A percentile compares a stretch with the other conserved stretches of the same genome.
Evolutionary conservation across 164 flowering plant species (phyloP).

Genomic region (Echeveria elegans): DNA sequence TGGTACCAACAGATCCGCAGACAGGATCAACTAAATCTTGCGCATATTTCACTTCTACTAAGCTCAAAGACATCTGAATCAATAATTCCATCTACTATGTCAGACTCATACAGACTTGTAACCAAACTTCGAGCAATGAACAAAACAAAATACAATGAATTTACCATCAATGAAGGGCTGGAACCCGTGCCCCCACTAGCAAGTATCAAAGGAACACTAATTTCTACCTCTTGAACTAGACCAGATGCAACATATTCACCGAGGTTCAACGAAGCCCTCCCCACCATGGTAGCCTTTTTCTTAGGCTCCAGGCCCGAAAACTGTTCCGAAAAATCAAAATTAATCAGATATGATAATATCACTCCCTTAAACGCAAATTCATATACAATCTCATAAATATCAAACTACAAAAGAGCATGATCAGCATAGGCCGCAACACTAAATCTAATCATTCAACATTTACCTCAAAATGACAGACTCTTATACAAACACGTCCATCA

Average conservation of each 20-base stretch:
- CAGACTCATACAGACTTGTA: background rate
- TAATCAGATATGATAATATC: background rate
- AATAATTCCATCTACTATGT: background rate
- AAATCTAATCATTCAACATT: background rate
- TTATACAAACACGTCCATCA: background rate
- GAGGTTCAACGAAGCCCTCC: slow-evolving; percentile 66
- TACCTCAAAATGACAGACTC: background rate
- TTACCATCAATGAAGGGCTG: background rate
- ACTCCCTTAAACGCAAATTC: background rate
- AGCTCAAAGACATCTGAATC: slow-evolving; percentile 44
- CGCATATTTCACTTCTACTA: slow-evolving; percentile 51
- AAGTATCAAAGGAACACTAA: background rate
- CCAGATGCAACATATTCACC: slow-evolving; percentile 47
- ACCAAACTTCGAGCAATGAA: background rate
- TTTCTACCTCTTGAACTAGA: background rate
- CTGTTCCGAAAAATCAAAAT: slow-evolving; percentile 24
- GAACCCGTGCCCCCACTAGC: background rate
- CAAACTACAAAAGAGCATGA: background rate
- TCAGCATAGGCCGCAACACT: background rate
- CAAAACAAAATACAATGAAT: background rate
- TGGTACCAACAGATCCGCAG: slow-evolving; percentile 44
- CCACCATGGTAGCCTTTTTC: slow-evolving; percentile 52
- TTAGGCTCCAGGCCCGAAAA: slow-evolving; percentile 46
- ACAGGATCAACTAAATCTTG: slow-evolving; percentile 39
- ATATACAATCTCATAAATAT: background rate